phyloP scores from a whole-genome alignment of 352 stramenopile species.

The Globisporangium camurandrum region DNA sequence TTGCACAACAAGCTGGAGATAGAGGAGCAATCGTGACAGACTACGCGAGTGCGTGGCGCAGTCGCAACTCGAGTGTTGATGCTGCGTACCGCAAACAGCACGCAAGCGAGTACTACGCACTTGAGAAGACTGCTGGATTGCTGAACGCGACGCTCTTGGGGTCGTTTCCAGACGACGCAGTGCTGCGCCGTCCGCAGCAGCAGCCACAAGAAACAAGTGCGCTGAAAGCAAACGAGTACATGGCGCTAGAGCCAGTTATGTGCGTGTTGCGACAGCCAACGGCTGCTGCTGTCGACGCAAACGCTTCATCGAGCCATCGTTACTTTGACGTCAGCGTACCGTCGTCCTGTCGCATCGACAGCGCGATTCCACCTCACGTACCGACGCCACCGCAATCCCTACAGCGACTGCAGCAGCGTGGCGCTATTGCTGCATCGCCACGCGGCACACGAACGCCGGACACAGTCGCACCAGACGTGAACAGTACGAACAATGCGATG shows the following conservation, averaged over 20 bases:
- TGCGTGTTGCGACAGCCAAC: conserved; percentile 1
- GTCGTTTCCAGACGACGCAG: conserved; percentile 30
- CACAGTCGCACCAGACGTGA: background rate
- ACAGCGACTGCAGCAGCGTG: background rate
- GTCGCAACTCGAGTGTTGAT: conserved; percentile 9
- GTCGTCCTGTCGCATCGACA: background rate
- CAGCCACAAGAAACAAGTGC: background rate
- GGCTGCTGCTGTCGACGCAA: too few relatives aligned
- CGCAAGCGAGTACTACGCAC: conserved; percentile 35
- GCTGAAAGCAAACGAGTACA: conserved; percentile 3
- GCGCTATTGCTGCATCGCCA: background rate
- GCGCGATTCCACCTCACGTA: too few relatives aligned
- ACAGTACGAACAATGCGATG: background rate
- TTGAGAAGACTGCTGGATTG: conserved; percentile 15
- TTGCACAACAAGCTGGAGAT: background rate
- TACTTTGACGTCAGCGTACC: conserved; percentile 7
- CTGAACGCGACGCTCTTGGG: conserved; percentile 19
- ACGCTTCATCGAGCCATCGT: too few relatives aligned
- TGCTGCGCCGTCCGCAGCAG: background rate
- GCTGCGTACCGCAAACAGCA: conserved; percentile 20
- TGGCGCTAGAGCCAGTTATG: background rate
- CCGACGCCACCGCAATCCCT: conserved; percentile 3
- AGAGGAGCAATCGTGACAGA: background rate
- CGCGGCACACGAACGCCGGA: background rate
- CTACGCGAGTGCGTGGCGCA: background rate